Base-by-base conservation (phyloP, 2,329 filamentous ascomycete genomes). In the Fonsecaea nubica region DNA sequence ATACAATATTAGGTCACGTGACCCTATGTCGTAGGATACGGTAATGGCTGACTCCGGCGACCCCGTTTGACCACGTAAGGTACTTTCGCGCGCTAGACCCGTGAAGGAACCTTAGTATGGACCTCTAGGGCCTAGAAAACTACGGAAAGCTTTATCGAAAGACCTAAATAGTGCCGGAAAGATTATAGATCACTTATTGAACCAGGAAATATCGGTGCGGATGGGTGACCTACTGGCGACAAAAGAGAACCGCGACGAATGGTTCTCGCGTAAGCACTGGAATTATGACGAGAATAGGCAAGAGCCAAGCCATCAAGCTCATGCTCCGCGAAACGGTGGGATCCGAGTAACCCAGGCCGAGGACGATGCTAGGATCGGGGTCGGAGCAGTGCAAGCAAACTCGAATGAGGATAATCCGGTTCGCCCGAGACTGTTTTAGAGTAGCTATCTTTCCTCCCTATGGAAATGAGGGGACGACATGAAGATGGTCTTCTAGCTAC, bases 1-100 rank as follows among this genome's bases (percentile, higher is more conserved):
- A 58, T 58, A 58, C 13, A 58, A 45, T 57, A 32, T 58, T 33
- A 15, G 30, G 10, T 58, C 32, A 58, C 12, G 12, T 58, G 45
- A 58, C 18, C 7, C 13, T 7, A 45, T 13, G 4, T 58, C 18
- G 6, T n/a, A 58, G 9, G 18, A 58, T 58, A 58, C 10, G 6
- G n/a, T 42, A 32, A 58, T 58, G 45, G 12, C 15, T 15, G 36
- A 58, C 45, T 10, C 9, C 4, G 0, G 9, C 5, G 12, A 15
- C 10, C 9, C 38, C 13, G 13, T 30, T 32, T 7, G 1, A 3
- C 8, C 12, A 32, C 5, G 6, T 9, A 7, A 30, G n/a, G 35
- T 30, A 33, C 35, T 58, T 3, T 10, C 10, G 25, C 18, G 38
- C 4, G 5, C 12, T 15, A 1, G 13, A 13, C 1, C 4, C 8